Conservation (phyloP, 805 yeast genomes). For the Ogataea methanolica region DNA sequence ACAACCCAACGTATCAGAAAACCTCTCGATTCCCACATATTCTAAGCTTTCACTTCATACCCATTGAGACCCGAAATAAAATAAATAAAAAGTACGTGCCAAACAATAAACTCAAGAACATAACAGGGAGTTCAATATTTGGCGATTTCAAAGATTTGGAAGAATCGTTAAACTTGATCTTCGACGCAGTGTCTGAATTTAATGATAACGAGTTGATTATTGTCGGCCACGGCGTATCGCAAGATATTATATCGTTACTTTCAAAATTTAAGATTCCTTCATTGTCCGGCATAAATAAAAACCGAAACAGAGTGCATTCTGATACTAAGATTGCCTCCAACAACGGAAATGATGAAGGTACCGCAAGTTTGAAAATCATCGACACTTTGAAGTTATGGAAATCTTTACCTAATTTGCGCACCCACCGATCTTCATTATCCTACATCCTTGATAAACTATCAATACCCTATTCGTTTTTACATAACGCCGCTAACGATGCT, state of each 20-base stretch:
- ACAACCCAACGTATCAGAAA: conserved; percentile 27
- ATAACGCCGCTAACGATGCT: conserved; percentile 31
- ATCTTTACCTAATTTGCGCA: conserved; percentile 11
- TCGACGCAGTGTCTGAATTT: background rate
- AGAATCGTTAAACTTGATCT: conserved; percentile 12
- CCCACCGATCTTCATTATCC: conserved; percentile 16
- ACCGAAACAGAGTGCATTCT: no score
- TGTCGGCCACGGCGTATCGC: conserved; percentile 28
- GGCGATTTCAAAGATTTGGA: conserved; percentile 9
- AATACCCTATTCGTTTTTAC: conserved; percentile 27
- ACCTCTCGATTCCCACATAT: conserved; percentile 28
- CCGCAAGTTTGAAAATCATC: conserved; percentile 18
- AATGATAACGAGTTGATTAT: conserved; percentile 5
- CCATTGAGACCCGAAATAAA: conserved; percentile 16
- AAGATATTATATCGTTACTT: conserved; percentile 14
- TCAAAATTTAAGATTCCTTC: no score
- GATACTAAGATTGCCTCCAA: conserved; percentile 1
- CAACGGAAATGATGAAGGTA: conserved; percentile 12
- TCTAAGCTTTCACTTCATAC: conserved; percentile 24
- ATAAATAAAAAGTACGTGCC: conserved; percentile 25
- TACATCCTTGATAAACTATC: conserved; percentile 24
- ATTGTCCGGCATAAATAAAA: no score
- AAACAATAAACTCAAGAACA: conserved; percentile 21
- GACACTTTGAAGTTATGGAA: conserved; percentile 28
- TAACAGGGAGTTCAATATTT: conserved; percentile 26